Conservation (phyloP, 306 rosid genomes). For the Herpetospermum pedunculosum region DNA sequence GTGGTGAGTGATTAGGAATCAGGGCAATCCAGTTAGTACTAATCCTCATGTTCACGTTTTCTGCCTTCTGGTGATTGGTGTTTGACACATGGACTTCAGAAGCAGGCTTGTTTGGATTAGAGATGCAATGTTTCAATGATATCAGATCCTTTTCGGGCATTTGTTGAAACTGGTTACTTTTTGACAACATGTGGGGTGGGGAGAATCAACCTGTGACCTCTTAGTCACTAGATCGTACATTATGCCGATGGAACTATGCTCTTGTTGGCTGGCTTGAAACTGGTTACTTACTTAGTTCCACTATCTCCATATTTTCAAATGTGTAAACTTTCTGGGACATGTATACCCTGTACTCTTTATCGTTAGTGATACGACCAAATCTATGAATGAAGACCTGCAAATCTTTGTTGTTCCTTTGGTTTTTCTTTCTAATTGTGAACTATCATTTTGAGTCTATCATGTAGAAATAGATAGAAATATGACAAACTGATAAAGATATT, state of each 20-base stretch:
- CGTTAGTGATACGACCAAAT: neutral
- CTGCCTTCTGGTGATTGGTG: conserved; percentile 1
- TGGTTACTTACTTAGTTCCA: too few relatives aligned
- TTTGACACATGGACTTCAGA: neutral
- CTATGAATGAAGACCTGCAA: neutral
- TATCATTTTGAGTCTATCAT: neutral
- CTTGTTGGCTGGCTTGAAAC: too few relatives aligned
- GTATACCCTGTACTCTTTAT: neutral
- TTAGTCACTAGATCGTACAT: too few relatives aligned
- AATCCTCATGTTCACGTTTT: neutral
- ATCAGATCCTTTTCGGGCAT: neutral
- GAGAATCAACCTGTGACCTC: too few relatives aligned
- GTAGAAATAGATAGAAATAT: neutral
- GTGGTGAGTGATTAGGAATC: neutral
- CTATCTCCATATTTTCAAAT: neutral
- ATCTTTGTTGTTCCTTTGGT: neutral
- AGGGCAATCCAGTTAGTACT: neutral
- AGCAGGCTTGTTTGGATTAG: neutral
- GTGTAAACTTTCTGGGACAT: neutral
- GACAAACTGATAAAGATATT: neutral
- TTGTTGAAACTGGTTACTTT: neutral
- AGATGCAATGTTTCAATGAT: neutral
- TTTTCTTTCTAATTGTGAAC: neutral
- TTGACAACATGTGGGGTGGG: too few relatives aligned
- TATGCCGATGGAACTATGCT: too few relatives aligned